Base-by-base conservation (phyloP, 768 basidiomycete genomes). In the Lenzites betulinus region DNA sequence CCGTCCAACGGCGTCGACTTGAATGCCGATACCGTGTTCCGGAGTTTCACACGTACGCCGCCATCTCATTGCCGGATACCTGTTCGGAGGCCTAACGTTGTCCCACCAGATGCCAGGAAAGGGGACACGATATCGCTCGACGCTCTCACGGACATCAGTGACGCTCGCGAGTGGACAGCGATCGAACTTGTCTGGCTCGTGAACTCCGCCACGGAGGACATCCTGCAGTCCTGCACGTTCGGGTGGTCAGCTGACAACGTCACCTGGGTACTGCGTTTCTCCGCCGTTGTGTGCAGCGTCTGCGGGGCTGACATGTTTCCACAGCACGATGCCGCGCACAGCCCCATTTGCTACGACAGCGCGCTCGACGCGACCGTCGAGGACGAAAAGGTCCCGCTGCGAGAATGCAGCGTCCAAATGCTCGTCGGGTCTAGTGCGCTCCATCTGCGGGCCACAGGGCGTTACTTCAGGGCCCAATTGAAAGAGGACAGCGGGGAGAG, bases 1-100 rank as follows among this genome's bases (percentile, higher is more conserved):
- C 76, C 78, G 25, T 84, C 83, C 13, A 72, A 75, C 67, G 86
- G 84, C 3, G 86, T 87, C 5, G 86, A 89, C 72, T 78, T 80
- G 7, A 66, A 75, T n/a, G 63, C 68, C 3, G 69, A 71, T 9
- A 86, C 84, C 33, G 76, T 71, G 0, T 89, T 88, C 65, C 75
- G 74, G 35, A 85, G 84, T 67, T 66, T 74, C 30, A 62, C 71
- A 59, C 66, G 87, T 85, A 64, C 55, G 81, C 43, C 70, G 23
- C 51, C 39, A 26, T 25, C 22, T 35, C 48, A n/a, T 46, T 36
- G 35, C n/a, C 23, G 39, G 23, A 25, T 20, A 35, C 23, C 51
- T 5, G 25, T 38, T 20, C 42, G 48, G 25, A 52, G 46, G 23
- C 43, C 49, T 59, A 28, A 48, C 23, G 55, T 47, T 60, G 22